Evolutionary conservation across 1,284 basidiomycete genomes (phyloP).

Genomic region (Cerrena zonata): DNA sequence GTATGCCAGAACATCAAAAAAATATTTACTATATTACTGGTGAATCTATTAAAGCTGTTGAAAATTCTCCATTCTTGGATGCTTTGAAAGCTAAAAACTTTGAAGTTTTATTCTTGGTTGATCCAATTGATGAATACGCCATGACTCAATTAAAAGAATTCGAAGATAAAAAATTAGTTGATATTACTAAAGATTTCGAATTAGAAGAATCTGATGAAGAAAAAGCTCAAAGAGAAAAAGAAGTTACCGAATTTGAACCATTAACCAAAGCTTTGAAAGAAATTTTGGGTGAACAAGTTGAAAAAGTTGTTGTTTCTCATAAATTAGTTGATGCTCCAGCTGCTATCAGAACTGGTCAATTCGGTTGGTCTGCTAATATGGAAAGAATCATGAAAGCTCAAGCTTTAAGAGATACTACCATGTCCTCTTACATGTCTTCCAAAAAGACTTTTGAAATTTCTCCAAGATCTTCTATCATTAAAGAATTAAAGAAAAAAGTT

Average conservation of each 20-base stretch:
- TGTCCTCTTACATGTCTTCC: constrained; percentile 98
- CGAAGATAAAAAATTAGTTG: constrained; percentile 95
- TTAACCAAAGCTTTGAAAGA: constrained; percentile 97
- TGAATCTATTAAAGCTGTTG: constrained; percentile 87
- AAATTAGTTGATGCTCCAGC: constrained; percentile 95
- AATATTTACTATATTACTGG: constrained; percentile 99
- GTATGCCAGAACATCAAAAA: constrained; percentile 99
- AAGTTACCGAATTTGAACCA: constrained; percentile 80
- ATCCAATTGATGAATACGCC: constrained; percentile 97
- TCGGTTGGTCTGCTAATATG: constrained; percentile 99
- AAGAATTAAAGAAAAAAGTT: constrained; percentile 93
- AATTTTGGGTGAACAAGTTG: constrained; percentile 97
- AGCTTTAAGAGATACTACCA: constrained; percentile 94
- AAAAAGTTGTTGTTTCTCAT: constrained; percentile 98
- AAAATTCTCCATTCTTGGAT: constrained; percentile 98
- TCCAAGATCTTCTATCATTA: constrained; percentile 89
- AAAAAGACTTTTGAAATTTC: constrained; percentile 99
- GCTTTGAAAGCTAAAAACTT: constrained; percentile 99
- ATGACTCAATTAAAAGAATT: constrained; percentile 99
- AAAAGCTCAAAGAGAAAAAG: constrained; percentile 87
- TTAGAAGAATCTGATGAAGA: constrained; percentile 98
- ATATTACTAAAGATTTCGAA: constrained; percentile 97
- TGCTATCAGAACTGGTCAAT: constrained; percentile 96
- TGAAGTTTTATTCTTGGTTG: constrained; percentile 94
- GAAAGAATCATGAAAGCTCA: constrained; percentile 99